These are phyloP conservation scores for Elaeagnus macrophylla DNA, from an alignment of 306 rosid species.

Conservation along the genomic window DNA sequence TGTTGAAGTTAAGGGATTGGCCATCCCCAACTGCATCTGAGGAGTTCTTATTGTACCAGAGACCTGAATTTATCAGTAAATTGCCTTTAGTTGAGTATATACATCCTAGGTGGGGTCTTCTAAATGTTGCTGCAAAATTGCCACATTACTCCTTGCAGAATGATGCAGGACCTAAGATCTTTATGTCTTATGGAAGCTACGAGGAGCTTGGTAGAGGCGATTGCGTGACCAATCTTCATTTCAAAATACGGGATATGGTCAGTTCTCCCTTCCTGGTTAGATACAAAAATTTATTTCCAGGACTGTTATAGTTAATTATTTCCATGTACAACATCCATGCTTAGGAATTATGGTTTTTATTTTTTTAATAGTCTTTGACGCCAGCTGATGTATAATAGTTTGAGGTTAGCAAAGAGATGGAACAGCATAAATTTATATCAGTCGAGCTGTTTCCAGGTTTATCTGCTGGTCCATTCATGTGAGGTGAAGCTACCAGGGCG, in stretches of 20 bases:
- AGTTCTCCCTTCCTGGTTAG: conserved; percentile 21
- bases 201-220: conserved; percentile 63
- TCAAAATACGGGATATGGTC: conserved; percentile 95
- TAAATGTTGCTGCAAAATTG: conserved; percentile 95
- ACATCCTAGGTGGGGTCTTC: conserved; percentile 98
- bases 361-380: not conserved
- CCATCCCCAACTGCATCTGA: conserved; percentile 94
- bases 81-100: conserved; percentile 90
- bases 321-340: too few relatives aligned
- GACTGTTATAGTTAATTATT: not conserved
- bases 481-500: conserved; percentile 48
- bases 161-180: conserved; percentile 94
- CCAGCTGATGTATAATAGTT: not conserved
- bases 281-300: not conserved
- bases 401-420: conserved; percentile 12
- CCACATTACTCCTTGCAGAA: conserved; percentile 98
- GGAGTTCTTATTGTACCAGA: conserved; percentile 85
- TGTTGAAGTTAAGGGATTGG: conserved; percentile 87
- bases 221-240: conserved; percentile 81
- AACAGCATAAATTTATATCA: conserved; percentile 21
- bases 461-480: conserved; percentile 76
- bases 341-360: not conserved
- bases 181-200: conserved; percentile 66
- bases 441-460: conserved; percentile 46
- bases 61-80: conserved; percentile 94